A percentile compares a stretch with the other conserved stretches of the same genome.
These are phyloP conservation scores for Pleurotus salmoneostramineus DNA, from an alignment of 768 basidiomycete species.

Conservation along the genomic window DNA sequence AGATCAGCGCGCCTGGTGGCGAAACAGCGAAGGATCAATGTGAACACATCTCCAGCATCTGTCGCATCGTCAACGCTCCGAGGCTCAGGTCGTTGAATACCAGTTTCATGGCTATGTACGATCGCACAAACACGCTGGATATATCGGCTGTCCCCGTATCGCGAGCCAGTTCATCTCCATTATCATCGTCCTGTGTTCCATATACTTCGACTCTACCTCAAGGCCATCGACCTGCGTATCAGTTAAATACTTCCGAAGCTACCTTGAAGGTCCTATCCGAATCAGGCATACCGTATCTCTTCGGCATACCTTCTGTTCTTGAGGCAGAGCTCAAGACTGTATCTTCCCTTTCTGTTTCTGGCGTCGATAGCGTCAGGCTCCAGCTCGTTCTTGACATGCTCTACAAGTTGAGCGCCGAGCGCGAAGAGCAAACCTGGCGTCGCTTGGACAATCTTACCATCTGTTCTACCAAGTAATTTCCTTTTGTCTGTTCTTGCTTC, in stretches of 20 bases:
- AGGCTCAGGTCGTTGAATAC: background rate
- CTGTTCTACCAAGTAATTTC: background rate
- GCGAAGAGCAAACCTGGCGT: background rate
- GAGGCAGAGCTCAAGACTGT: background rate
- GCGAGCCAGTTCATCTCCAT: background rate
- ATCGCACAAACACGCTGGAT: background rate
- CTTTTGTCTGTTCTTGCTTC: background rate
- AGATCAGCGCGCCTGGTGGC: constrained; percentile 2
- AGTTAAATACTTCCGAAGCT: background rate
- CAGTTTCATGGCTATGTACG: background rate
- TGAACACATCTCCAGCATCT: background rate
- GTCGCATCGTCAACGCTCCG: background rate
- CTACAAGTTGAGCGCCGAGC: background rate
- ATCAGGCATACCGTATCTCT: background rate
- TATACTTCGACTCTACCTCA: background rate
- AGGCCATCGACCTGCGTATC: background rate
- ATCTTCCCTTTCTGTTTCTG: background rate
- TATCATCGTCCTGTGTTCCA: background rate
- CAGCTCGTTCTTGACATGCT: background rate
- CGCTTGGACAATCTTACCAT: background rate
- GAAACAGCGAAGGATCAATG: constrained; percentile 3
- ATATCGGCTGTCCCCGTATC: background rate
- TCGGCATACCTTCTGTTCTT: background rate
- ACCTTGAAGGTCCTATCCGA: background rate
- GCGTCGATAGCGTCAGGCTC: background rate